Base-by-base conservation (phyloP, 805 yeast species). In the Saccharomycopsis capsularis region DNA sequence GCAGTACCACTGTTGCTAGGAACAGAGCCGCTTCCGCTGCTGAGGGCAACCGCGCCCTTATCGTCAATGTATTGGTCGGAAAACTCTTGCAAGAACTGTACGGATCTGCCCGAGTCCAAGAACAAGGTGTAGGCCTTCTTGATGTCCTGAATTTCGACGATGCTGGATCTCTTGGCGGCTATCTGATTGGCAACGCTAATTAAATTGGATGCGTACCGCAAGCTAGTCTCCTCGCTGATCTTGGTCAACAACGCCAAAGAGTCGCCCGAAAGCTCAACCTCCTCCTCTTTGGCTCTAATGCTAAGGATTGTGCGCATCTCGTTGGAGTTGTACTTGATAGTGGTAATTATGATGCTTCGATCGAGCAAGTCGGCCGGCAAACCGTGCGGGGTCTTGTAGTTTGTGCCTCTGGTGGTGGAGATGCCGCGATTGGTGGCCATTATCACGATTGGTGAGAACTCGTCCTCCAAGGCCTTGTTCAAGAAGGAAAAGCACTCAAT, bases 391-490 rank as follows among this genome's bases (percentile, higher is more conserved):
- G 96, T 84, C 66, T 82, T 85, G 70, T 88, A 88, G 62, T 79
- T 82, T 27, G 98, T 87, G 46, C 99, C 99, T 61, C 96, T 79
- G 22, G 96, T 89, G 53, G 78, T 82, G n/a, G 96, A 78, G 51
- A 91, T 75, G 47, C 99, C 99, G 65, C 97, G 78, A 69, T 93
- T 93, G 23, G 99, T 90, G 40, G 99, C 99, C 95, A 93, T 86
- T 55, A 93, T 85, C 38, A 93, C 96, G 62, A 93, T 87, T 34
- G 99, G 99, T 15, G 98, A 86, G 65, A 93, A 84, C 54, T 89
- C 95, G 60, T 89, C 95, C 70, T 93, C 99, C 52, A 93, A 73
- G 9, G 99, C 99, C 57, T 97, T 80, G 70, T 93, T 93, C 59
- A 93, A 78, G 67, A 86, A 93, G 16, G 98, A 85, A 63, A 93